Evolutionary conservation across 73 alveolate genomes (phyloP).

Genomic region (Symbiodinium natans): DNA sequence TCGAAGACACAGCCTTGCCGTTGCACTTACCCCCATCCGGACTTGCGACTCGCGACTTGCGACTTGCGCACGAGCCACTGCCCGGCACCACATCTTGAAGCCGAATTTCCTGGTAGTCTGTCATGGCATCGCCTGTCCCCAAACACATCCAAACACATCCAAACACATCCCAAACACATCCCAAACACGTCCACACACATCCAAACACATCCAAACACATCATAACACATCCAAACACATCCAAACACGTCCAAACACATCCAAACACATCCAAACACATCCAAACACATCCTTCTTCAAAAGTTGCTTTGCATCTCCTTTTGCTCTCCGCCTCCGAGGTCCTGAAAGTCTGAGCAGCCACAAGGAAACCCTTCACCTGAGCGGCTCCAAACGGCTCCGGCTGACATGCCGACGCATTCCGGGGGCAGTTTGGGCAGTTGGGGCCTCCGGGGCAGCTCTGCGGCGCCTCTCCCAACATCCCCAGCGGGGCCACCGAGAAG

Average conservation of each 20-base stretch:
- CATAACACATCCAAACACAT: background rate
- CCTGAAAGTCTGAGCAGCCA: background rate
- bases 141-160: too few relatives aligned
- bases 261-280: too few relatives aligned
- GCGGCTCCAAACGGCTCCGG: too few relatives aligned
- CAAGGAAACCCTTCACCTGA: background rate
- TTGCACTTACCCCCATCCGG: background rate
- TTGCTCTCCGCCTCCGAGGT: background rate
- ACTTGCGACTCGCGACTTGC: background rate
- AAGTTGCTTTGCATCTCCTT: too few relatives aligned
- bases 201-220: background rate
- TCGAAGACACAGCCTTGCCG: background rate
- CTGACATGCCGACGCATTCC: too few relatives aligned
- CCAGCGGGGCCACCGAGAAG: background rate
- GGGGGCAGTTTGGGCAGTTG: too few relatives aligned
- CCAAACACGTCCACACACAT: background rate
- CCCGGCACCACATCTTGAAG: constrained; percentile 44
- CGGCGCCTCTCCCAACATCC: background rate
- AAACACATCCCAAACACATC: too few relatives aligned
- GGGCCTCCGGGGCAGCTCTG: constrained; percentile 8
- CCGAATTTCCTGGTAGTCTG: constrained; percentile 77
- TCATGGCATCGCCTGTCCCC: constrained; percentile 43
- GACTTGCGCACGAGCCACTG: background rate
- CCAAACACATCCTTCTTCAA: background rate
- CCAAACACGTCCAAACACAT: too few relatives aligned